Evolutionary conservation across 495 filamentous ascomycete genomes (phyloP).

Genomic region (Tetracladium marchalianum): DNA sequence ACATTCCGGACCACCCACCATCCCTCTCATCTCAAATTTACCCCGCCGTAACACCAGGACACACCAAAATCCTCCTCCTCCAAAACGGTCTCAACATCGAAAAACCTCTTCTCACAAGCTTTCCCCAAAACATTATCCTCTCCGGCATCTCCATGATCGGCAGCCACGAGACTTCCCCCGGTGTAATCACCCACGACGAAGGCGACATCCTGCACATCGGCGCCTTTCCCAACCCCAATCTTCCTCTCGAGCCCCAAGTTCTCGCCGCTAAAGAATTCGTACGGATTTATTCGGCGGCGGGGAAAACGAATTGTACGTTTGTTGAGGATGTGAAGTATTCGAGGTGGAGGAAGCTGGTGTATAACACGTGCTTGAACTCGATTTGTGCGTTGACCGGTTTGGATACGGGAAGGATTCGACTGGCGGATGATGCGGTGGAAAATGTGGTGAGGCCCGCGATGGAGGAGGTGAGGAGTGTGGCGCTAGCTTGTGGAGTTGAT

Average conservation of each 20-base stretch:
- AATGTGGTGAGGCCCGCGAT: slow-evolving; percentile 16
- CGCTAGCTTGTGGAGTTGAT: slow-evolving; percentile 22
- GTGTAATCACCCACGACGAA: slow-evolving; percentile 36
- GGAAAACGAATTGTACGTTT: slow-evolving; percentile 20
- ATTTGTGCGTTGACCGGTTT: slow-evolving; percentile 37
- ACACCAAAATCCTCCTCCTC: slow-evolving; percentile 44
- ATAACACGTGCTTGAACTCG: slow-evolving; percentile 38
- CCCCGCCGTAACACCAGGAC: slow-evolving; percentile 35
- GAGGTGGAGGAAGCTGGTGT: slow-evolving; percentile 43
- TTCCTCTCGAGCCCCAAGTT: slow-evolving; percentile 3
- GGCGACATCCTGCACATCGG: slow-evolving; percentile 32
- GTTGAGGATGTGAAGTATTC: slow-evolving; percentile 26
- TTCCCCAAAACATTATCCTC: slow-evolving; percentile 41
- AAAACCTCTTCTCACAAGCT: slow-evolving; percentile 36
- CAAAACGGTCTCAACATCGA: slow-evolving; percentile 61
- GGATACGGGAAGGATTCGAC: slow-evolving; percentile 29
- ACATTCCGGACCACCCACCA: slow-evolving; percentile 31
- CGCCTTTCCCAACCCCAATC: slow-evolving; percentile 29
- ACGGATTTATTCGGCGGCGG: slow-evolving; percentile 29
- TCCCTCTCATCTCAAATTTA: slow-evolving; percentile 29
- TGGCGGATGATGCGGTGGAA: slow-evolving; percentile 15
- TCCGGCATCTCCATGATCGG: slow-evolving; percentile 44
- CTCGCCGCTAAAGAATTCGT: slow-evolving; percentile 21
- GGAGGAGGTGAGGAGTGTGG: slow-evolving; percentile 13
- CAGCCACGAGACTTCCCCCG: slow-evolving; percentile 33